Conservation (phyloP, 768 basidiomycete species). For the Strobilomyces confusus region DNA sequence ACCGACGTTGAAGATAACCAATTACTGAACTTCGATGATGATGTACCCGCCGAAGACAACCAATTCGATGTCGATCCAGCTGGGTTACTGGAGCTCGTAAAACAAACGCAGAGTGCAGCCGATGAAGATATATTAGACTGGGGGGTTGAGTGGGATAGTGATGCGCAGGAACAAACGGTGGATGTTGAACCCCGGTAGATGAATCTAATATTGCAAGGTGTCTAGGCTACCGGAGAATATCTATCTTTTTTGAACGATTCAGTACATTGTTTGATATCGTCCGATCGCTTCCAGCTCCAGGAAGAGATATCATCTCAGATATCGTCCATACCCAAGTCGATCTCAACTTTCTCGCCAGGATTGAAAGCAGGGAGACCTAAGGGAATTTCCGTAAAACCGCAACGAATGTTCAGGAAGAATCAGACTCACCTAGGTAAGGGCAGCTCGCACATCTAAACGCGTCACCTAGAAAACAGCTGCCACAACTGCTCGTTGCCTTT, state of each 20-base stretch:
- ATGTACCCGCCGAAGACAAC: constrained; percentile 7
- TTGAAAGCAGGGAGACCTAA: constrained; percentile 97
- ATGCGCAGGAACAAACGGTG: constrained; percentile 7
- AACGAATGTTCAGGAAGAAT: constrained; percentile 3
- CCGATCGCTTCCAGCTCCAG: not conserved
- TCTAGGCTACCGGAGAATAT: not conserved
- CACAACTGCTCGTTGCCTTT: constrained; percentile 94
- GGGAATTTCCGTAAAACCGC: constrained; percentile 6
- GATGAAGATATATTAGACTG: constrained; percentile 31
- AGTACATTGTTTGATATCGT: constrained; percentile 4
- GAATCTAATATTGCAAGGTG: not conserved
- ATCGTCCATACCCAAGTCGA: constrained; percentile 86
- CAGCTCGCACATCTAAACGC: constrained; percentile 96
- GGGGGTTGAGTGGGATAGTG: constrained; percentile 29
- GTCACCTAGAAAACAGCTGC: constrained; percentile 96
- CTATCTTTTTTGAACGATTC: not conserved
- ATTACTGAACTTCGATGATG: constrained; percentile 11
- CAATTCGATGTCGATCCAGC: constrained; percentile 21
- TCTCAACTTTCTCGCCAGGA: constrained; percentile 96
- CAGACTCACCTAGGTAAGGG: constrained; percentile 86
- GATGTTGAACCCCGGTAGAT: not conserved
- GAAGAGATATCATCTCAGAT: constrained; percentile 41
- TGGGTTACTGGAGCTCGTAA: constrained; percentile 22
- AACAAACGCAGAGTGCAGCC: constrained; percentile 18
- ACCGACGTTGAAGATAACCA: constrained; percentile 15